Conservation (phyloP, 2,329 filamentous ascomycete genomes). For the Ampelomyces quisqualis region DNA sequence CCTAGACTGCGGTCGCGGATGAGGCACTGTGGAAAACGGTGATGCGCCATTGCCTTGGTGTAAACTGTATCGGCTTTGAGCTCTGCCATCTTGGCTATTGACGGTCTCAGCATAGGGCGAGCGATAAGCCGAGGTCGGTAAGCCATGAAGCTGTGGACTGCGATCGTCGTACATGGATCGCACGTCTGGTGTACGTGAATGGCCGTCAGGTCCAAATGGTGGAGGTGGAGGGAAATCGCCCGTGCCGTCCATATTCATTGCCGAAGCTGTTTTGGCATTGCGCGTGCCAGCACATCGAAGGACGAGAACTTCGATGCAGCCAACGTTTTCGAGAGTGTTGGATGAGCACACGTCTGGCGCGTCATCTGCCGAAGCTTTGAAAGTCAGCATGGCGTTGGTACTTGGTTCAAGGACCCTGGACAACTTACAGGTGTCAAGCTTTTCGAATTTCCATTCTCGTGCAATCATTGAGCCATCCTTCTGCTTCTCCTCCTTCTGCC, state of each 20-base stretch:
- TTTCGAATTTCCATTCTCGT: conserved; percentile 56
- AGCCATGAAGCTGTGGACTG: conserved; percentile 1
- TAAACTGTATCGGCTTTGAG: conserved; percentile 2
- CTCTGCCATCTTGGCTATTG: conserved; percentile 7
- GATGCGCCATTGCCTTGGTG: not conserved
- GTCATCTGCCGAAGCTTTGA: conserved; percentile 42
- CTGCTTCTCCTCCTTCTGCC: conserved; percentile 57
- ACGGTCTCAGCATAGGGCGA: conserved; percentile 18
- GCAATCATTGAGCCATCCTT: conserved; percentile 52
- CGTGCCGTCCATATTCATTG: conserved; percentile 35
- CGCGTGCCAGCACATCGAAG: conserved; percentile 45
- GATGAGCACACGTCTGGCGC: conserved; percentile 34
- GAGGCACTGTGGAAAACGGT: not conserved
- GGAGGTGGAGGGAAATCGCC: conserved; percentile 21
- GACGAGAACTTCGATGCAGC: conserved; percentile 52
- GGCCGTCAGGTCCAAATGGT: conserved; percentile 17
- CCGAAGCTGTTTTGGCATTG: conserved; percentile 15
- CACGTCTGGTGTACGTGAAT: not conserved
- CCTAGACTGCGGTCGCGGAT: conserved; percentile 5
- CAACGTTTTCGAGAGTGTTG: conserved; percentile 44
- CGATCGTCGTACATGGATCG: conserved; percentile 23
- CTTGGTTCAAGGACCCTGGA: too few relatives aligned
- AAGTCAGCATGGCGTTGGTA: conserved; percentile 14
- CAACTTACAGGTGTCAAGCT: conserved; percentile 50
- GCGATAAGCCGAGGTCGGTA: conserved; percentile 8